Conservation (phyloP, 2,329 filamentous ascomycete genomes). For the Fusarium gaditjirri region DNA sequence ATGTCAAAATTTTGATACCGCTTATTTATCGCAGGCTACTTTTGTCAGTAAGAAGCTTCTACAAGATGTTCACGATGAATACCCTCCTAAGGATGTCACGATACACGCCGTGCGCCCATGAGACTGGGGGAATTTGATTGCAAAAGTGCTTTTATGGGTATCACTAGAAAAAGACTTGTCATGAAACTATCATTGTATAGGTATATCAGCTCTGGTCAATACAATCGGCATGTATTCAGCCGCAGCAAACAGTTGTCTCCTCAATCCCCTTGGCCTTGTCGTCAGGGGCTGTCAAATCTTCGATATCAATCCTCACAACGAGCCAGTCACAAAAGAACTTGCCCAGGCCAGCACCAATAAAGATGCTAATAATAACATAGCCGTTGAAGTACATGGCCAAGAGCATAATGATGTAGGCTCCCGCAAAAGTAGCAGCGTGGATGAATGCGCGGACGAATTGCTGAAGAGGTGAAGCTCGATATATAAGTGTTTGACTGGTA, state of each 20-base stretch:
- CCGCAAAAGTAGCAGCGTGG: conserved; percentile 76
- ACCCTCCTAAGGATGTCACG: not conserved
- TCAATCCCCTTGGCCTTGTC: conserved; percentile 51
- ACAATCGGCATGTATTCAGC: conserved; percentile 33
- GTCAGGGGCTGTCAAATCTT: conserved; percentile 37
- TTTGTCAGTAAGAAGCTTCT: not conserved
- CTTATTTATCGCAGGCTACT: not conserved
- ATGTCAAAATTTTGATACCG: not conserved
- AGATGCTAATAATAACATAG: conserved; percentile 83
- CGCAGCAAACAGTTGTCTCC: conserved; percentile 61
- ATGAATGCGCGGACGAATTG: conserved; percentile 73
- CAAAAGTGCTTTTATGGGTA: conserved; percentile 16
- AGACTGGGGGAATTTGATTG: not conserved
- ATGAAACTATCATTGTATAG: not conserved
- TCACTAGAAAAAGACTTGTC: conserved; percentile 25
- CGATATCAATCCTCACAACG: conserved; percentile 54
- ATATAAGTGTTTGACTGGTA: conserved; percentile 45
- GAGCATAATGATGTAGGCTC: conserved; percentile 83
- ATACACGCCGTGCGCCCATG: not conserved
- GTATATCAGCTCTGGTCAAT: not conserved
- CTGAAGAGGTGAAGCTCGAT: conserved; percentile 70
- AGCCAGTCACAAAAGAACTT: conserved; percentile 67
- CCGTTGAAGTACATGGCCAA: conserved; percentile 71
- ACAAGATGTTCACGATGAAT: not conserved
- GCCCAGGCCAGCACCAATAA: conserved; percentile 64